These are phyloP conservation scores for Dryadomyces sulphureus DNA, from an alignment of 2,329 filamentous ascomycete genomes.

Conservation along the genomic window DNA sequence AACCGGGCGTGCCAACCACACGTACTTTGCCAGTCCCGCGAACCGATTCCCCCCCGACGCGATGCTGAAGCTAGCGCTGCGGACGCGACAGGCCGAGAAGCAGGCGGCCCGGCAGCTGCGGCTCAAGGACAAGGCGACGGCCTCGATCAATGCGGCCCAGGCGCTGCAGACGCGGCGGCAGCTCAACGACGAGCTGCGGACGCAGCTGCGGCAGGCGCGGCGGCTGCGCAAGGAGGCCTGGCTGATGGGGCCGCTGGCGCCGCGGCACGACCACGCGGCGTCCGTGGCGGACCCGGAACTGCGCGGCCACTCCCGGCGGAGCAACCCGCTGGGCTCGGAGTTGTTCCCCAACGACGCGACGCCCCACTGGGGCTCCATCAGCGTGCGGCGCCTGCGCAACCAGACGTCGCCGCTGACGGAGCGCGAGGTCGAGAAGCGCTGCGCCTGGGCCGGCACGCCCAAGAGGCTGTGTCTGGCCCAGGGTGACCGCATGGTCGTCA, in stretches of 20 bases:
- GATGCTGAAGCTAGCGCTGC: slow-evolving; percentile 60
- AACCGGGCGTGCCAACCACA: too few species aligned
- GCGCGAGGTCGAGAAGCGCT: slow-evolving; percentile 24
- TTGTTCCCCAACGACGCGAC: slow-evolving; percentile 7
- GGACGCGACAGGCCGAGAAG: slow-evolving; percentile 51
- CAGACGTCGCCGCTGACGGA: slow-evolving; percentile 9
- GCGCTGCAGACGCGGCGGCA: slow-evolving; percentile 13
- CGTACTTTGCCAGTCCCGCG: neutral
- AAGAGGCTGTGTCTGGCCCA: slow-evolving; percentile 45
- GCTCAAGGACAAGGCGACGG: slow-evolving; percentile 1
- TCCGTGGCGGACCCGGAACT: slow-evolving; percentile 7
- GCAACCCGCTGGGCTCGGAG: slow-evolving; percentile 8
- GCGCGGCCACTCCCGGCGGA: slow-evolving; percentile 4
- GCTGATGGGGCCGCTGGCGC: slow-evolving; percentile 62
- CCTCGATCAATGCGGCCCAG: neutral
- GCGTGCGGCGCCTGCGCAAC: slow-evolving; percentile 9
- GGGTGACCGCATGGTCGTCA: slow-evolving; percentile 70
- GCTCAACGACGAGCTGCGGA: slow-evolving; percentile 19
- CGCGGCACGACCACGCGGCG: slow-evolving; percentile 44
- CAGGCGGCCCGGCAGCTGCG: slow-evolving; percentile 37
- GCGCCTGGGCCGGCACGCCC: slow-evolving; percentile 39
- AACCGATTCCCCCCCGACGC: neutral
- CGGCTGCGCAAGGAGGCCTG: slow-evolving; percentile 58
- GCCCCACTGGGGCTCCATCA: slow-evolving; percentile 11
- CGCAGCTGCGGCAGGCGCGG: slow-evolving; percentile 19